Evolutionary conservation across 1,284 basidiomycete species (phyloP).

Genomic region (Fomitopsis schrenkii): DNA sequence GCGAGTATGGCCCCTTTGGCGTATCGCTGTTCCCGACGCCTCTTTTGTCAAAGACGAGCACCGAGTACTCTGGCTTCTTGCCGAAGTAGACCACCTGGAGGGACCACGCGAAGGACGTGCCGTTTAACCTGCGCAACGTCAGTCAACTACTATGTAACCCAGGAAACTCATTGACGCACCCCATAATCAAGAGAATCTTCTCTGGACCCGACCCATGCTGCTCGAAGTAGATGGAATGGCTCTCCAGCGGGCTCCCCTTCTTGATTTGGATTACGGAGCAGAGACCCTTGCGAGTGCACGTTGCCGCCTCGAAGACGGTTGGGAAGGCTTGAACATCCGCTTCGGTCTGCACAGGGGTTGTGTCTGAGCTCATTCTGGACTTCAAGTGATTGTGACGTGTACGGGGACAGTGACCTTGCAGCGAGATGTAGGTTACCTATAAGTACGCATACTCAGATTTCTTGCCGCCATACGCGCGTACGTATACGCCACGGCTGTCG

Average conservation of each 20-base stretch:
- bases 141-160: neutral
- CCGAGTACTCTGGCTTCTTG: conserved; percentile 45
- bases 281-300: conserved; percentile 62
- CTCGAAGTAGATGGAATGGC: conserved; percentile 75
- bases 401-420: too few relatives aligned
- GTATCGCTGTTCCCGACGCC: conserved; percentile 78
- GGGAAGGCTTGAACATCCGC: conserved; percentile 7
- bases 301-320: conserved; percentile 54
- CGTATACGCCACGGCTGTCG: too few relatives aligned
- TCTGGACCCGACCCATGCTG: conserved; percentile 63
- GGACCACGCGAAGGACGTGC: conserved; percentile 60
- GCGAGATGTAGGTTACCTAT: too few relatives aligned
- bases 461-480: too few relatives aligned
- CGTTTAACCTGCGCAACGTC: conserved; percentile 42
- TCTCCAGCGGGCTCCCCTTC: conserved; percentile 48
- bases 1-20: conserved; percentile 68
- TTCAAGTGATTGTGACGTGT: too few relatives aligned
- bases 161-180: conserved; percentile 28
- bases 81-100: conserved; percentile 59
- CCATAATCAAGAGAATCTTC: conserved; percentile 73
- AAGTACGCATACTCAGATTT: too few relatives aligned
- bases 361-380: neutral
- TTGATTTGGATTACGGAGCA: conserved; percentile 64
- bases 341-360: neutral
- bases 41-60: conserved; percentile 84